Conservation (phyloP, 2,329 filamentous ascomycete genomes). For the Calonectria multiphialidica region DNA sequence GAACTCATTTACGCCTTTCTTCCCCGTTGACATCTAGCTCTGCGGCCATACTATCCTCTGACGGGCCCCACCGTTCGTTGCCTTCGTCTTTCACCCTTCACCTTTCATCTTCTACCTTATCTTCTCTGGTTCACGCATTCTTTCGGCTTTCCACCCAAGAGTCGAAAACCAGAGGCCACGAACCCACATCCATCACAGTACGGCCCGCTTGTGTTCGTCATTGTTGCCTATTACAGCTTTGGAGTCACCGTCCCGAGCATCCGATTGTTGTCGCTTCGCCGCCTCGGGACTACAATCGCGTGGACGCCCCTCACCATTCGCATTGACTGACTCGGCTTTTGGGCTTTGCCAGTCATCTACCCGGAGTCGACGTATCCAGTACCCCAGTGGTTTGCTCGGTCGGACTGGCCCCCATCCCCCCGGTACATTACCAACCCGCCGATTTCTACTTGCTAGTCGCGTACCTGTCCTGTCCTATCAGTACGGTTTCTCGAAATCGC, state of each 20-base stretch:
- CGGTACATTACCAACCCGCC: conserved; percentile 29
- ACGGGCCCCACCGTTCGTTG: not conserved
- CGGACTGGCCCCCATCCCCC: conserved; percentile 36
- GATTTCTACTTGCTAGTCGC: conserved; percentile 16
- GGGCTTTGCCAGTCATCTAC: conserved; percentile 36
- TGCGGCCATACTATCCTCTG: conserved; percentile 6
- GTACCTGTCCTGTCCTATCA: conserved; percentile 22
- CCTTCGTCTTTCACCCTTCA: not conserved
- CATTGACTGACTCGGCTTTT: conserved; percentile 36
- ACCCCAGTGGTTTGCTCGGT: conserved; percentile 34
- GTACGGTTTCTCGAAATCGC: conserved; percentile 14
- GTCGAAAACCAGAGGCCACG: conserved; percentile 9
- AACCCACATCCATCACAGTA: conserved; percentile 14
- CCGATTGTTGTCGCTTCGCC: conserved; percentile 37
- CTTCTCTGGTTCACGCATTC: not conserved
- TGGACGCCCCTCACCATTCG: conserved; percentile 35
- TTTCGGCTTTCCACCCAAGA: not conserved
- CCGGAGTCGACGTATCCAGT: conserved; percentile 31
- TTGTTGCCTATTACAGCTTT: conserved; percentile 6
- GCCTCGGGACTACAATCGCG: conserved; percentile 32
- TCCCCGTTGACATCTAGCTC: conserved; percentile 8
- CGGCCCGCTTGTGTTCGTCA: conserved; percentile 1
- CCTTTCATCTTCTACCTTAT: not conserved
- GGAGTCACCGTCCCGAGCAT: conserved; percentile 31
- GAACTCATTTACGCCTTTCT: conserved; percentile 16